Evolutionary conservation across 2,329 filamentous ascomycete species (phyloP), one percentile per base, ranked within the genome.

Genomic region (Chrysoporthe austroafricana): DNA sequence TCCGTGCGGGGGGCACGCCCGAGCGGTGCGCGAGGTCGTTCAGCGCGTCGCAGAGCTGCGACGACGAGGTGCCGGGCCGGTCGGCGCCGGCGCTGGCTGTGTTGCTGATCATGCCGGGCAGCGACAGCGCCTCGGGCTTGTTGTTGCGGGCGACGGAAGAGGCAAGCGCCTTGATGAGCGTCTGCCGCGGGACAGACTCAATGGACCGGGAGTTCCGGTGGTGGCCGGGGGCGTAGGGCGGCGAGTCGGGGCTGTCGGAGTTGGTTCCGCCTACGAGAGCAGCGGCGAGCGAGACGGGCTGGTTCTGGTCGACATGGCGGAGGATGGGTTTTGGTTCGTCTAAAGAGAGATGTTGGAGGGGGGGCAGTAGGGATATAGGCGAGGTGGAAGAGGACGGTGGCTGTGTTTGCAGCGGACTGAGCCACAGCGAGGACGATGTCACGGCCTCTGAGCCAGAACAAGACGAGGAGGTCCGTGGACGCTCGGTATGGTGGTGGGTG

Each of bases 161-260:
- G 66, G 91, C 91, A 72, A 95, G 80, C 6, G 91, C 92, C 81
- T 96, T 94, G 82, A 94, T 88, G 74, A 94, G 89, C 66, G 92
- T 95, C 79, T 95, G 92, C 71, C 89, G 88, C 14, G 92, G 91
- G 72, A 94, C 83, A 60, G 84, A 84, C 73, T 92, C 90, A 76
- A 87, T 84, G 13, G 89, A 90, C 43, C 83, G 81, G 18, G 81
- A 78, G 77, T 80, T 83, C 76, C 83, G 85, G 63, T 79, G 82
- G 71, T 84, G 84, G 62, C 75, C 75, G 44, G 70, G 72, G 56
- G 42, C 68, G 66, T 75, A 71, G 34, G 72, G 65, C 36, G 68
- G 66, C 70, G 67, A 67, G 70, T 76, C 74, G 67, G 75, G 70
- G 66, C 77, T 72, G 67, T 76, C 69, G 76, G 76, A 50, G 77